These are phyloP conservation scores for Wallacemonas rigidus DNA, from an alignment of 208 protist species.

Conservation along the genomic window DNA sequence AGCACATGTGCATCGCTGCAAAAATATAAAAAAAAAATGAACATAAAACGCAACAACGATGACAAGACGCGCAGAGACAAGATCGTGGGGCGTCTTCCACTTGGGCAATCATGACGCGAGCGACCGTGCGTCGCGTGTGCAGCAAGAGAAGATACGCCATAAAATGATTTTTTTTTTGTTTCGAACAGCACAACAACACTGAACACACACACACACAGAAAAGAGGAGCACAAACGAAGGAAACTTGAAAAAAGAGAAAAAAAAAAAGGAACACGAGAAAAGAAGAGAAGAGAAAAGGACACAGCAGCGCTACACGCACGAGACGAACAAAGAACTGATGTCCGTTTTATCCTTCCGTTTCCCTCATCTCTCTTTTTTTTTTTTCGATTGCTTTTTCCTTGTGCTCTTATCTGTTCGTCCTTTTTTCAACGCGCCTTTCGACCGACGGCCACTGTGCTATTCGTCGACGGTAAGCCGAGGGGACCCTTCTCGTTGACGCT, in stretches of 20 bases:
- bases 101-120: too few species aligned
- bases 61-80: too few species aligned
- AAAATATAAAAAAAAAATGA: too few species aligned
- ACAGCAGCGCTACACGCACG: neutral
- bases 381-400: too few species aligned
- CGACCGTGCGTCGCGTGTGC: too few species aligned
- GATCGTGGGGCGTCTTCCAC: too few species aligned
- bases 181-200: neutral
- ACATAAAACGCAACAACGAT: too few species aligned
- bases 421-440: neutral
- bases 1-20: too few species aligned
- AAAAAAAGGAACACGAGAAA: conserved; percentile 6
- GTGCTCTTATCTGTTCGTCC: too few species aligned
- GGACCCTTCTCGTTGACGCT: neutral
- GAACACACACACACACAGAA: neutral
- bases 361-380: too few species aligned
- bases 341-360: neutral
- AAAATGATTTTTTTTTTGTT: too few species aligned
- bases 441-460: conserved; percentile 7
- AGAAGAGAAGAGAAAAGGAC: neutral
- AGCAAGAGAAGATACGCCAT: too few species aligned
- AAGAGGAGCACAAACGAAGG: neutral
- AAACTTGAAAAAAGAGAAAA: neutral
- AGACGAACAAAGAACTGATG: neutral
- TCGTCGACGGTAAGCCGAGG: conserved; percentile 3